These are phyloP conservation scores for Pleurotus djamor DNA, from an alignment of 768 basidiomycete species.

Conservation along the genomic window DNA sequence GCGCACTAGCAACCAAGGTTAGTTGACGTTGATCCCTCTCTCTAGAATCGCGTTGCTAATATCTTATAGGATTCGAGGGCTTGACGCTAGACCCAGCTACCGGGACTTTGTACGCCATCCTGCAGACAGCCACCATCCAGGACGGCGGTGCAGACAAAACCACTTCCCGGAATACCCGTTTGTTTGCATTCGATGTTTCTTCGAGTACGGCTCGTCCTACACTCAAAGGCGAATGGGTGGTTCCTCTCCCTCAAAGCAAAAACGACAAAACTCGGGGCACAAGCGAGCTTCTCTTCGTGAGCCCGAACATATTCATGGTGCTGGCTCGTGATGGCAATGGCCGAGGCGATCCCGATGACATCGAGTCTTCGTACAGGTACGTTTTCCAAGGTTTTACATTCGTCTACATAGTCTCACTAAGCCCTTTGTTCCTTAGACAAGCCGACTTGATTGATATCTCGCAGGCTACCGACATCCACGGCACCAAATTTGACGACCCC, in stretches of 20 bases:
- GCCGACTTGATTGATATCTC: slow-evolving; percentile 58
- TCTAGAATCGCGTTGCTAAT: background rate
- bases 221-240: slow-evolving; percentile 57
- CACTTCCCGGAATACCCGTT: slow-evolving; percentile 50
- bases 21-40: background rate
- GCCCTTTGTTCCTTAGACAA: slow-evolving; percentile 32
- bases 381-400: slow-evolving; percentile 1
- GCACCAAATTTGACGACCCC: slow-evolving; percentile 52
- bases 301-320: slow-evolving; percentile 51
- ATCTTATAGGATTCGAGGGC: slow-evolving; percentile 51
- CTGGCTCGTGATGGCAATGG: slow-evolving; percentile 63
- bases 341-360: slow-evolving; percentile 42
- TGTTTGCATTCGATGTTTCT: slow-evolving; percentile 54
- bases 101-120: slow-evolving; percentile 52
- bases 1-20: slow-evolving; percentile 54
- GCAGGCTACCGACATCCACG: slow-evolving; percentile 60
- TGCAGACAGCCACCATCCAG: slow-evolving; percentile 63
- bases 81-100: slow-evolving; percentile 49
- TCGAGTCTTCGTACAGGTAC: slow-evolving; percentile 53
- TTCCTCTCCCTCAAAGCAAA: slow-evolving; percentile 50
- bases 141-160: slow-evolving; percentile 52
- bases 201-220: slow-evolving; percentile 23
- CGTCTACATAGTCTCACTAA: background rate
- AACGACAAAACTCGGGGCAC: slow-evolving; percentile 48
- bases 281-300: slow-evolving; percentile 60